Evolutionary conservation across 192 early-diverging fungal genomes (phyloP).

Genomic region (Funneliformis geosporum): DNA sequence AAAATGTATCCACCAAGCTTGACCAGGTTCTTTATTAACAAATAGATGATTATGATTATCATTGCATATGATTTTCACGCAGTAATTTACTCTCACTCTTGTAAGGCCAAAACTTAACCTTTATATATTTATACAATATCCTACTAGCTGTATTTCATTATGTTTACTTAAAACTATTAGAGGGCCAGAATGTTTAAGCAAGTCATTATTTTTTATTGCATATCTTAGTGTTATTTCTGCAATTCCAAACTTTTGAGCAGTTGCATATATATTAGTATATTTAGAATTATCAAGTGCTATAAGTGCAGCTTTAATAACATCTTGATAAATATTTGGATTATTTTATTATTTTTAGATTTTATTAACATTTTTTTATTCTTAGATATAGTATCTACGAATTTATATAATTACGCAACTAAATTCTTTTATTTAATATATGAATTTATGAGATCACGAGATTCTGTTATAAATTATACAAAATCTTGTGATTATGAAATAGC

Average conservation of each 20-base stretch:
- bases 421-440: too few species aligned
- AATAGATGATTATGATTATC: neutral
- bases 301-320: too few species aligned
- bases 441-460: too few species aligned
- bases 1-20: constrained; percentile 6
- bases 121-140: constrained; percentile 18
- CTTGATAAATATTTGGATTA: too few species aligned
- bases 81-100: constrained; percentile 19
- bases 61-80: constrained; percentile 2
- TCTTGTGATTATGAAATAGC: too few species aligned
- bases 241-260: constrained; percentile 19
- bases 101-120: constrained; percentile 20
- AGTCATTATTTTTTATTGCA: constrained; percentile 28
- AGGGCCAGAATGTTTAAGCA: neutral
- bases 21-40: constrained; percentile 9
- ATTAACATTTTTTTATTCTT: too few species aligned
- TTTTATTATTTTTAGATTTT: too few species aligned
- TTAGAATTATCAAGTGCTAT: constrained; percentile 15
- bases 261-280: constrained; percentile 1
- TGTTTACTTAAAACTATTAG: neutral
- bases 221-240: neutral
- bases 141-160: constrained; percentile 19
- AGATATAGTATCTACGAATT: too few species aligned
- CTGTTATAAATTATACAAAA: too few species aligned
- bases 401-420: too few species aligned